Evolutionary conservation across 805 yeast species (phyloP).

Genomic region (Sugiyamaella qingdaonensis): DNA sequence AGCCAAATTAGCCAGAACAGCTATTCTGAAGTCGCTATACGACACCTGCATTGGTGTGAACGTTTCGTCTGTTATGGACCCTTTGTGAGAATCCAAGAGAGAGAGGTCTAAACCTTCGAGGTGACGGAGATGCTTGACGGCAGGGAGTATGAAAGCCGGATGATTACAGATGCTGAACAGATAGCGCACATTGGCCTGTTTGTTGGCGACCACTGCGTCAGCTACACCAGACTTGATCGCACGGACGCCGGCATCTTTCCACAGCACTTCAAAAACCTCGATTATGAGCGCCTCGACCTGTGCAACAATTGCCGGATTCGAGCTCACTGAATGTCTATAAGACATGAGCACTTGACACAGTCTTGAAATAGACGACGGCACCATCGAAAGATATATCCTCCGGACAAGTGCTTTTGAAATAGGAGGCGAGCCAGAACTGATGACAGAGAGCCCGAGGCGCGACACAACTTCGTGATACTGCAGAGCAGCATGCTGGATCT

Average conservation of each 20-base stretch:
- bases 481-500: constrained; percentile 7
- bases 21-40: constrained; percentile 10
- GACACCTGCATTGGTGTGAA: background rate
- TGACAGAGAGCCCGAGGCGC: background rate
- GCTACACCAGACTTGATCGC: background rate
- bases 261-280: background rate
- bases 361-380: background rate
- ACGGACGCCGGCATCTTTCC: background rate
- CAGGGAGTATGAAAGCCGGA: background rate
- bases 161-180: background rate
- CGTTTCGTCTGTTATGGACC: background rate
- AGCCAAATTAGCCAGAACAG: background rate
- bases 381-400: background rate
- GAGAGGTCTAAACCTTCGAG: constrained; percentile 1
- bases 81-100: background rate
- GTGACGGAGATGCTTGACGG: background rate
- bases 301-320: background rate
- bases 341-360: background rate
- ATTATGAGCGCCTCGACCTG: background rate
- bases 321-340: background rate
- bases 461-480: constrained; percentile 8
- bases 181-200: background rate
- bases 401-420: background rate
- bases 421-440: background rate
- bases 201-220: background rate